phyloP scores from a whole-genome alignment of 208 protist genomes.

The Crithidia expoeki region DNA sequence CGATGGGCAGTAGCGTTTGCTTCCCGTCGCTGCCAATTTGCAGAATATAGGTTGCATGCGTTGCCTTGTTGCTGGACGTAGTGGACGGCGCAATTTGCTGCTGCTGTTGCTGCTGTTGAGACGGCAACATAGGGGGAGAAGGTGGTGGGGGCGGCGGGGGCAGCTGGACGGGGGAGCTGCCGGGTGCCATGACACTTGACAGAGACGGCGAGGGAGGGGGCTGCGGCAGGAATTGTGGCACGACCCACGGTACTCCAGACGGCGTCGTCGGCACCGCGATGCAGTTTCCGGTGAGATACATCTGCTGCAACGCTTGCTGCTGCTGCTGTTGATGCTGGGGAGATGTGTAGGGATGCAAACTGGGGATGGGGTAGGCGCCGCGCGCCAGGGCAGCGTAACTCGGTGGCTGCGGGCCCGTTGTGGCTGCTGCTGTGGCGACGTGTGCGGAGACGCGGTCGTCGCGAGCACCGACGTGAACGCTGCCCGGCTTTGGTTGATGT shows the following conservation, averaged over 20 bases:
- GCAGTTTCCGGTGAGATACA: slow-evolving; percentile 8
- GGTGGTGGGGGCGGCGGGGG: background rate
- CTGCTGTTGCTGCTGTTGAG: background rate
- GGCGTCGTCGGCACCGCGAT: slow-evolving; percentile 13
- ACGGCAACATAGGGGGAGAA: background rate
- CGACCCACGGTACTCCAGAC: slow-evolving; percentile 10
- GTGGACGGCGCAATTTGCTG: background rate
- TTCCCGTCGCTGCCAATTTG: slow-evolving; percentile 17
- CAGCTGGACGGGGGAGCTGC: background rate
- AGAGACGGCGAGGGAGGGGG: background rate
- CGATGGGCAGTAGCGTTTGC: slow-evolving; percentile 12
- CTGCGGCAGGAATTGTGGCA: slow-evolving; percentile 12
- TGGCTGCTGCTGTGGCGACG: too few species aligned
- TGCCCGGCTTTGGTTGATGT: background rate
- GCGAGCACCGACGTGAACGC: background rate
- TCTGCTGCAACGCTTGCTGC: slow-evolving; percentile 1
- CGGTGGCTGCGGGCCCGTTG: slow-evolving; percentile 5
- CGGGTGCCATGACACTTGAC: background rate
- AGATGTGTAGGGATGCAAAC: background rate
- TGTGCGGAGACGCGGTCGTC: background rate
- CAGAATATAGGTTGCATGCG: slow-evolving; percentile 5
- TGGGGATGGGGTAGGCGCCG: background rate
- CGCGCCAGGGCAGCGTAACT: slow-evolving; percentile 8
- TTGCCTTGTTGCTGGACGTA: background rate
- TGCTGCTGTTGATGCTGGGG: slow-evolving; percentile 1